Percentiles rank a stretch among this genome's conserved stretches.
Conservation (phyloP, 257 asterid genomes). For the Solanum stenotomum region DNA sequence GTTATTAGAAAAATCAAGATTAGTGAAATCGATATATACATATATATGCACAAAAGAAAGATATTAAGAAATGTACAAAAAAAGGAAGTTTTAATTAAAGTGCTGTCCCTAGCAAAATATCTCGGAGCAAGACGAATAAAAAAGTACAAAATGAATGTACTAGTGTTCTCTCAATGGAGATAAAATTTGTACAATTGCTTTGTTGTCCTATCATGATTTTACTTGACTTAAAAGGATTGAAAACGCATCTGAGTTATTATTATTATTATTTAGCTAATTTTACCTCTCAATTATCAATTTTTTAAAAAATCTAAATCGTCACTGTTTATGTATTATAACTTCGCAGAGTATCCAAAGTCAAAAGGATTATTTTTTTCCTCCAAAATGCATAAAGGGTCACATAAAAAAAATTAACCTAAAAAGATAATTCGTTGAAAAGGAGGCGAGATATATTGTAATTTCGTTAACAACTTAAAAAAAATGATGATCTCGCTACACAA, state of each 20-base stretch:
- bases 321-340: background rate
- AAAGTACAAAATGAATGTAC: background rate
- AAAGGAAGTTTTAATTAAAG: background rate
- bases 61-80: background rate
- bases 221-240: background rate
- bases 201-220: background rate
- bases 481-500: too few relatives aligned
- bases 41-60: background rate
- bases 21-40: background rate
- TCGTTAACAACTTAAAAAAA: too few relatives aligned
- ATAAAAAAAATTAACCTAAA: too few relatives aligned
- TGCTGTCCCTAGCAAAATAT: background rate
- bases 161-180: background rate
- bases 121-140: background rate
- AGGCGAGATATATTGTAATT: too few relatives aligned
- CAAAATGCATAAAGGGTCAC: too few relatives aligned
- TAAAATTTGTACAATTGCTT: background rate
- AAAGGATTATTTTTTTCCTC: too few relatives aligned
- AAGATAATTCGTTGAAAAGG: too few relatives aligned
- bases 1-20: background rate
- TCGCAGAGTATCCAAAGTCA: background rate
- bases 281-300: too few relatives aligned
- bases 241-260: background rate
- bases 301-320: rapidly evolving
- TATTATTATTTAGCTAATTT: background rate